phyloP scores from a whole-genome alignment of 345 rosid species.

The Eucalyptus pumila region DNA sequence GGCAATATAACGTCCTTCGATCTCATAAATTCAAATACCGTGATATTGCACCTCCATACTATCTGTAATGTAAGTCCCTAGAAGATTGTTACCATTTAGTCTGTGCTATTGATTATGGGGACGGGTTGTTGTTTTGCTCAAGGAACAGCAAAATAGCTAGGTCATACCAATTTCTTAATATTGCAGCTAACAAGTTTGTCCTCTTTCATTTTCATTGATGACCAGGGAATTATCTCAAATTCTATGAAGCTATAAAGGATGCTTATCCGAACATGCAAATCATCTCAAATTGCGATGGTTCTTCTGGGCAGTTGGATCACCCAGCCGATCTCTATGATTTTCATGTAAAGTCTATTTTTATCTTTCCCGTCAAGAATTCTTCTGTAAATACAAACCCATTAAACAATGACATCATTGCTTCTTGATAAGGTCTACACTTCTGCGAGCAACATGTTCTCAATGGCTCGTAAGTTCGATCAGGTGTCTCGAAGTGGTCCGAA shows the following conservation, averaged over 20 bases:
- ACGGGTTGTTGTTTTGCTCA: neutral
- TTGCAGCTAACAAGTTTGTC: neutral
- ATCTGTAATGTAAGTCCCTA: neutral
- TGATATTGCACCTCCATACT: neutral
- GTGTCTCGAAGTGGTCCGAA: slow-evolving; percentile 74
- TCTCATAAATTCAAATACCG: neutral
- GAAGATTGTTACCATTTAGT: neutral
- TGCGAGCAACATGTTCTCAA: slow-evolving; percentile 60
- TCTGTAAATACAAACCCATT: neutral
- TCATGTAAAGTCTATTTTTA: slow-evolving; percentile 32
- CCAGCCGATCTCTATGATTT: slow-evolving; percentile 84
- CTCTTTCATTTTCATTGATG: neutral
- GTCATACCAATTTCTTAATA: neutral
- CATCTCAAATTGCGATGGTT: slow-evolving; percentile 93
- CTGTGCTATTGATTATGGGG: neutral
- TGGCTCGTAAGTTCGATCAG: slow-evolving; percentile 45
- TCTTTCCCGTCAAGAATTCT: neutral
- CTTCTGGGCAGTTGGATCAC: slow-evolving; percentile 66
- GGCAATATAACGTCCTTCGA: neutral
- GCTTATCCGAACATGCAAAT: slow-evolving; percentile 82
- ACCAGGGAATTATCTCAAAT: slow-evolving; percentile 85
- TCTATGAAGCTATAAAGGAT: slow-evolving; percentile 60
- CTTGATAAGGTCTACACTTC: slow-evolving; percentile 54
- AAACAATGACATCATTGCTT: neutral
- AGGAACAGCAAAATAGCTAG: neutral